Percentiles rank a stretch among this genome's conserved stretches.
Evolutionary conservation across 805 yeast species (phyloP).

Genomic region (Vanderwaltozyma polyspora): DNA sequence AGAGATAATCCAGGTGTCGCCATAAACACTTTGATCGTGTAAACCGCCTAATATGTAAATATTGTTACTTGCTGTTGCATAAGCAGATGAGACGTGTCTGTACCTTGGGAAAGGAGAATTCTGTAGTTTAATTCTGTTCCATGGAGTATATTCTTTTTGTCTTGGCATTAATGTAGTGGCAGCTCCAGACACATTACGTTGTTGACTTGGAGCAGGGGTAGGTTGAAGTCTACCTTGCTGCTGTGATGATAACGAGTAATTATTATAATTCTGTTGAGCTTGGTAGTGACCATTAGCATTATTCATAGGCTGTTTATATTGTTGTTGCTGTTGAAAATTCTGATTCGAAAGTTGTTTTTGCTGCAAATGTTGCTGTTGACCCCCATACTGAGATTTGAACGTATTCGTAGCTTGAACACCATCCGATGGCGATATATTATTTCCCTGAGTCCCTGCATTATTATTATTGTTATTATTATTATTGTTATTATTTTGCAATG

Average conservation of each 20-base stretch:
- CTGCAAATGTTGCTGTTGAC: conserved; percentile 10
- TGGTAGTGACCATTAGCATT: not conserved
- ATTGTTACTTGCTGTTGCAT: conserved; percentile 70
- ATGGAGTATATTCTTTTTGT: conserved; percentile 37
- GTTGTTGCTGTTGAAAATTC: conserved; percentile 3
- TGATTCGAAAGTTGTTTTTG: not conserved
- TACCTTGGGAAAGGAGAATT: conserved; percentile 90
- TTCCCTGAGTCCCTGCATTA: too few relatives aligned
- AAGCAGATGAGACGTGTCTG: conserved; percentile 76
- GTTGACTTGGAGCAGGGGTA: conserved; percentile 19
- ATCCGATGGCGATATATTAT: too few relatives aligned
- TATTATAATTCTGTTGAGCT: not conserved
- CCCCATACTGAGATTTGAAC: conserved; percentile 2
- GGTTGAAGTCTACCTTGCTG: conserved; percentile 10
- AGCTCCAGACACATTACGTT: conserved; percentile 24
- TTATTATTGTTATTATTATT: conserved; percentile 1
- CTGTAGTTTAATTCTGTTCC: conserved; percentile 52
- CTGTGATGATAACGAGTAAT: not conserved
- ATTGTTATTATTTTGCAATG: too few relatives aligned
- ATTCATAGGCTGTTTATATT: conserved; percentile 1
- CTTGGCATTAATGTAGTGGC: conserved; percentile 13
- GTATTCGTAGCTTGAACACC: not conserved
- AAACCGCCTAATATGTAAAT: conserved; percentile 90
- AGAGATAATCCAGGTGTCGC: conserved; percentile 86
- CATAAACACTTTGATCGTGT: conserved; percentile 83